Evolutionary conservation across 2,329 filamentous ascomycete species (phyloP).

Genomic region (Calonectria montana): DNA sequence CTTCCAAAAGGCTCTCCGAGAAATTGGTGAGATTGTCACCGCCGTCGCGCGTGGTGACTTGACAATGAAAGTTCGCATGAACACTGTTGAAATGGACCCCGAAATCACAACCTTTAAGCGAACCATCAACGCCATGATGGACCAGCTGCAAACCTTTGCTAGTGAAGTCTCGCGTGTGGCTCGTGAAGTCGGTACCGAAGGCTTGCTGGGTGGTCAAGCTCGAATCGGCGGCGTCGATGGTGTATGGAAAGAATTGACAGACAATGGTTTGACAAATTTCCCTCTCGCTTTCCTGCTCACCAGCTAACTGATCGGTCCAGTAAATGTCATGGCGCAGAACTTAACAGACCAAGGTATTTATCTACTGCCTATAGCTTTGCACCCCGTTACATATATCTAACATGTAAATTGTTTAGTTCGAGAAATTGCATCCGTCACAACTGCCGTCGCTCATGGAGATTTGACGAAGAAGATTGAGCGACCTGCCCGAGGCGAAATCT

Average conservation of each 20-base stretch:
- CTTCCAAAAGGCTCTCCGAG: slow-evolving; percentile 95
- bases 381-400: slow-evolving; percentile 25
- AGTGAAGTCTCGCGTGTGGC: slow-evolving; percentile 96
- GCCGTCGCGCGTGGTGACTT: slow-evolving; percentile 95
- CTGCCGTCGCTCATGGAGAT: slow-evolving; percentile 84
- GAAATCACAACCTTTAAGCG: slow-evolving; percentile 98
- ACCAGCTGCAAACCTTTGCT: slow-evolving; percentile 95
- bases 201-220: slow-evolving; percentile 92
- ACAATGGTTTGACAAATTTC: slow-evolving; percentile 70
- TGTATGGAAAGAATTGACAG: slow-evolving; percentile 97
- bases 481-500: slow-evolving; percentile 83
- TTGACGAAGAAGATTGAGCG: slow-evolving; percentile 87
- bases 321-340: slow-evolving; percentile 87
- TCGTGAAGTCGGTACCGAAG: slow-evolving; percentile 95
- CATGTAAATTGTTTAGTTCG: slow-evolving; percentile 63
- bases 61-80: slow-evolving; percentile 96
- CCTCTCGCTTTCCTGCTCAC: not conserved
- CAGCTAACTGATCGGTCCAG: slow-evolving; percentile 52
- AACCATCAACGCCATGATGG: slow-evolving; percentile 99
- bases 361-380: slow-evolving; percentile 17
- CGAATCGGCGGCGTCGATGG: slow-evolving; percentile 94
- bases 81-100: slow-evolving; percentile 95
- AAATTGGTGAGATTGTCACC: slow-evolving; percentile 97
- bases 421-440: slow-evolving; percentile 87
- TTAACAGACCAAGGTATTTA: slow-evolving; percentile 76